phyloP scores from a whole-genome alignment of 805 yeast genomes.

The Metschnikowia rubicola region DNA sequence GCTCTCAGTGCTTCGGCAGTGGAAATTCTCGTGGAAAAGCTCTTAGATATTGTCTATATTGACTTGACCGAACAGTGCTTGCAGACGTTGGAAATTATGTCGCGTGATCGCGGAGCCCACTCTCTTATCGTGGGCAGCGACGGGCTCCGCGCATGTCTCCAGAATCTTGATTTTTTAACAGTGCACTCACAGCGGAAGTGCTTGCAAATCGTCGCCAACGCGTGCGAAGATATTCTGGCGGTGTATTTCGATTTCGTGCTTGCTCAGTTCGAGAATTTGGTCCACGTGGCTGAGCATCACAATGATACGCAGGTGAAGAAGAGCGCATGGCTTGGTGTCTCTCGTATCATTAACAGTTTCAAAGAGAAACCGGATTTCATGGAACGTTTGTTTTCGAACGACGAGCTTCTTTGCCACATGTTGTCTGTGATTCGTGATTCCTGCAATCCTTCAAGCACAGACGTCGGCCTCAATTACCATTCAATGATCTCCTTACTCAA shows the following conservation, averaged over 20 bases:
- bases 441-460: slow-evolving; percentile 14
- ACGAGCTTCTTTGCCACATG: slow-evolving; percentile 9
- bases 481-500: slow-evolving; percentile 28
- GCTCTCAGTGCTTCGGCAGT: slow-evolving; percentile 66
- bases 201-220: slow-evolving; percentile 64
- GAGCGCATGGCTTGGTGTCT: slow-evolving; percentile 60
- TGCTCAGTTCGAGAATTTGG: slow-evolving; percentile 57
- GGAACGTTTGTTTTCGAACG: slow-evolving; percentile 37
- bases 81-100: slow-evolving; percentile 66
- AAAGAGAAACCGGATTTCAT: slow-evolving; percentile 39
- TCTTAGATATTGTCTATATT: slow-evolving; percentile 74
- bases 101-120: slow-evolving; percentile 50
- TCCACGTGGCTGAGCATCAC: slow-evolving; percentile 51
- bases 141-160: slow-evolving; percentile 62
- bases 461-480: slow-evolving; percentile 8
- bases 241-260: slow-evolving; percentile 47
- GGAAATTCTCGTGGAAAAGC: slow-evolving; percentile 58
- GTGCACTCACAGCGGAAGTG: slow-evolving; percentile 86
- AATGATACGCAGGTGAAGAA: slow-evolving; percentile 61
- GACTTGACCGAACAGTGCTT: slow-evolving; percentile 91
- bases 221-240: slow-evolving; percentile 49
- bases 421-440: slow-evolving; percentile 11
- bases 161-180: slow-evolving; percentile 83
- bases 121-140: slow-evolving; percentile 52
- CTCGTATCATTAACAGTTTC: slow-evolving; percentile 54